Evolutionary conservation across 306 rosid species (phyloP), one percentile per base, ranked within the genome.

Genomic region (Gastrolobium villosum): DNA sequence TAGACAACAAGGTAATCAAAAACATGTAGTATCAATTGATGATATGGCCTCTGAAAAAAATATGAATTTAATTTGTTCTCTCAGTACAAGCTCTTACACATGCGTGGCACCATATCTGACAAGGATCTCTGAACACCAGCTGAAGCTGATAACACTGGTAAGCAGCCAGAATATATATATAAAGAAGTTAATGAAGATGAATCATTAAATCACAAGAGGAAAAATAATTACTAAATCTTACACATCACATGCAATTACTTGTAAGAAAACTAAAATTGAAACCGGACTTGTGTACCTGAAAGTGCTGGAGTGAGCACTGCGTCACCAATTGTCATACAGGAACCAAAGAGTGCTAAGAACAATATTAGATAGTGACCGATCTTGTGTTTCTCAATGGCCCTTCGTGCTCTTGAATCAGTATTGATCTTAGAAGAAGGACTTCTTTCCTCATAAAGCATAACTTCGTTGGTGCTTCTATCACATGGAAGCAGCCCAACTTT

Each of bases 261-360:
- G 4, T 31, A 34, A 30, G 20, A 82, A 67, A 61, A 67, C 30
- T 44, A 1, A 40, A 50, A 46, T 40, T 10, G 15, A 49, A 65
- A 49, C 9, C 30, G 59, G 50, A 65, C 32, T 32, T 9, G 15
- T 57, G 15, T 65, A 92, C 97, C 97, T 76, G 97, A 90, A 62
- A 92, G 92, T 41, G 93, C 91, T 52, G 97, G 97, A 56, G 96
- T 89, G 81, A 92, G 94, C 67, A 90, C 96, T 10, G 91, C 93
- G 3, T 76, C 90, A 5, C 97, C 89, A 35, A 87, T 90, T 32
- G 93, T 84, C 91, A 92, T 90, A 80, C 96, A 90, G 46, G 89
- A 87, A 78, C 96, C 97, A 34, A 87, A 89, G 76, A 92, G 90
- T 66, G 97, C 96, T 62, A 89, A 76, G 85, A 85, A 86, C 88